These are phyloP conservation scores for Eucalyptus camaldulensis DNA, from an alignment of 345 rosid species.

Conservation along the genomic window DNA sequence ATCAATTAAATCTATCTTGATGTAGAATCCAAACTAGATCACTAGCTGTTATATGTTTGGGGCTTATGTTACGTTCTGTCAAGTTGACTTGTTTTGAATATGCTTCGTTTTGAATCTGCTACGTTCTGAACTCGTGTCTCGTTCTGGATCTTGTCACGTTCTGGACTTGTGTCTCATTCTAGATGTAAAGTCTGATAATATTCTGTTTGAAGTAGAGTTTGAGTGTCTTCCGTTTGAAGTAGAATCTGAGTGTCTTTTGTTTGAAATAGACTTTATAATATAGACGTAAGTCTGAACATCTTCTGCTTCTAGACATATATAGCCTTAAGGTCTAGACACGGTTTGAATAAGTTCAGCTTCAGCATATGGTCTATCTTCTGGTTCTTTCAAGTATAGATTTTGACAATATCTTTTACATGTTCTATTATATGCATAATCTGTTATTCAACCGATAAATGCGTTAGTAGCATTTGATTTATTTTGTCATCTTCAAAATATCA, in stretches of 20 bases:
- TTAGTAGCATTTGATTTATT: rapidly evolving
- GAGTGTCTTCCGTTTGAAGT: too few species aligned
- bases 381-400: too few species aligned
- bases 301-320: too few species aligned
- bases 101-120: rapidly evolving
- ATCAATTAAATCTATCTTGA: too few species aligned
- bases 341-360: too few species aligned
- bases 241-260: rapidly evolving
- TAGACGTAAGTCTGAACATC: rapidly evolving
- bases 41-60: too few species aligned
- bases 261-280: rapidly evolving
- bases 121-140: rapidly evolving
- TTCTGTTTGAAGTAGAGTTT: rapidly evolving
- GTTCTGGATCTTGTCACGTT: too few species aligned
- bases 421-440: rapidly evolving
- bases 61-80: too few species aligned
- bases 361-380: rapidly evolving
- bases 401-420: rapidly evolving
- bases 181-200: too few species aligned
- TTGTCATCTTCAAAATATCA: rapidly evolving
- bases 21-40: too few species aligned
- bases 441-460: rapidly evolving
- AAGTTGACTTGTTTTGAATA: too few species aligned
- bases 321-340: too few species aligned
- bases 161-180: rapidly evolving